Conservation (phyloP, 208 protist species). For the Acanthamoeba triangularis region DNA sequence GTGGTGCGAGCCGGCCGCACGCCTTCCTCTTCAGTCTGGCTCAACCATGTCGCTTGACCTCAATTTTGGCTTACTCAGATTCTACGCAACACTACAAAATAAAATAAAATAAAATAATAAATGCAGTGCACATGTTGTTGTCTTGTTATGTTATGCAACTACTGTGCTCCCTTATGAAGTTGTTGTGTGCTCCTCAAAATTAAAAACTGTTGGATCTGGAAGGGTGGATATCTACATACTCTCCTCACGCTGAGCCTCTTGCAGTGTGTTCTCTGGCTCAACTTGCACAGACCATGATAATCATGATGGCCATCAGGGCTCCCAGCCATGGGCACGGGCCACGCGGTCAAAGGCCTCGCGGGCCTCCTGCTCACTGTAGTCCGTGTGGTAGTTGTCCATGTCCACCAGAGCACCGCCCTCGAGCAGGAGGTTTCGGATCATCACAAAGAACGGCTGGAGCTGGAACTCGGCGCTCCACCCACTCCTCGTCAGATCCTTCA, state of each 20-base stretch:
- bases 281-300: too few relatives aligned
- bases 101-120: too few relatives aligned
- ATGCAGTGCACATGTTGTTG: too few relatives aligned
- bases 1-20: neutral
- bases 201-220: too few relatives aligned
- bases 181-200: too few relatives aligned
- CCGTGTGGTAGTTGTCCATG: conserved; percentile 38
- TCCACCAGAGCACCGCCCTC: conserved; percentile 60
- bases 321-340: conserved; percentile 58
- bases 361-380: conserved; percentile 61
- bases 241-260: too few relatives aligned
- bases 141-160: too few relatives aligned
- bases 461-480: conserved; percentile 61
- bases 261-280: too few relatives aligned
- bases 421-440: conserved; percentile 66
- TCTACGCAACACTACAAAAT: too few relatives aligned
- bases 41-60: conserved; percentile 3
- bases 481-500: conserved; percentile 47
- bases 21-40: neutral
- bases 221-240: too few relatives aligned
- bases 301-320: neutral
- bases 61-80: too few relatives aligned
- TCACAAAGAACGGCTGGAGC: conserved; percentile 64
- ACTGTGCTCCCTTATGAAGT: too few relatives aligned
- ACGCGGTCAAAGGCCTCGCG: conserved; percentile 71